Percentiles rank a stretch among this genome's conserved stretches.
These are phyloP conservation scores for Chrysopogon serrulatus DNA, from an alignment of 176 grass and related monocot species.

Conservation along the genomic window DNA sequence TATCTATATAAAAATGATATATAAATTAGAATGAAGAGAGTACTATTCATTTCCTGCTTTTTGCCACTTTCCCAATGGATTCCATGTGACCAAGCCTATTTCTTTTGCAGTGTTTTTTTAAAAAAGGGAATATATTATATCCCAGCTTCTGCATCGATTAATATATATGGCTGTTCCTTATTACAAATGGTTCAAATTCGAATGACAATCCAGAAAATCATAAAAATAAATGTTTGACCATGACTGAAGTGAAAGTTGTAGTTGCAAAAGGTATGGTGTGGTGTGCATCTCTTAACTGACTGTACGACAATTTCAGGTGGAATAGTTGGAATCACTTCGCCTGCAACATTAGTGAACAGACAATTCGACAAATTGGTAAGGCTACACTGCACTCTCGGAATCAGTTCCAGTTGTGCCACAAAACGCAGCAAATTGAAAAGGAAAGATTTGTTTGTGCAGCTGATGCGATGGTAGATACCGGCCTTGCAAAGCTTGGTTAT, in stretches of 20 bases:
- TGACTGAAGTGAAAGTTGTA: too few species aligned
- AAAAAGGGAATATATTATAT: too few species aligned
- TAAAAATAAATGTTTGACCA: too few species aligned
- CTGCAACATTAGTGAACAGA: slow-evolving; percentile 28
- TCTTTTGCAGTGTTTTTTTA: neutral
- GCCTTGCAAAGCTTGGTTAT: slow-evolving; percentile 45
- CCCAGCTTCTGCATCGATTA: too few species aligned
- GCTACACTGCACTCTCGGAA: neutral
- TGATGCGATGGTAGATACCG: slow-evolving; percentile 42
- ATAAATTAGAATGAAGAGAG: neutral
- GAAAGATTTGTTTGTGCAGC: slow-evolving; percentile 8
- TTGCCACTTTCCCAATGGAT: neutral
- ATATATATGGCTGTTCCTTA: too few species aligned
- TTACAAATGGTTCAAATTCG: too few species aligned
- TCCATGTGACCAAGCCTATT: neutral
- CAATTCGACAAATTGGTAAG: slow-evolving; percentile 33
- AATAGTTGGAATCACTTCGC: slow-evolving; percentile 51
- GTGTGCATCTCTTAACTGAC: neutral
- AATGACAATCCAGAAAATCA: too few species aligned
- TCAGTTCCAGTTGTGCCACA: neutral
- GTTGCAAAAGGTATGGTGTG: too few species aligned
- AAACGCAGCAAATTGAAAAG: neutral
- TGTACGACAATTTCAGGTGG: slow-evolving; percentile 24
- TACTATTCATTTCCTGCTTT: neutral
- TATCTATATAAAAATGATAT: neutral